Percentiles rank a stretch among this genome's conserved stretches.
Conservation (phyloP, 148 eudicot species). For the Limonium bicolor region DNA sequence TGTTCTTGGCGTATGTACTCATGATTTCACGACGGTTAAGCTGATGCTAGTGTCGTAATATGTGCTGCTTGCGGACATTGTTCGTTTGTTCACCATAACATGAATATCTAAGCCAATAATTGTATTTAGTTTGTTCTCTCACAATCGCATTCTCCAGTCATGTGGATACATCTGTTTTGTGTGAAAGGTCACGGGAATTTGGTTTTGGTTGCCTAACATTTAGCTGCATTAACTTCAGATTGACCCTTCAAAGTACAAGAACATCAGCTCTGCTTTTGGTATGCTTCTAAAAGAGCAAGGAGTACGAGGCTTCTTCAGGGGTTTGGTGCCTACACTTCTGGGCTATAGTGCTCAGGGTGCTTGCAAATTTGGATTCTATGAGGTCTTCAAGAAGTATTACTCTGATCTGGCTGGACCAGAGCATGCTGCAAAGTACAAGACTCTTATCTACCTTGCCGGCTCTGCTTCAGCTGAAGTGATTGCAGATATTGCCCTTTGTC, state of each 20-base stretch:
- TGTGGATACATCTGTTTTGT: no score
- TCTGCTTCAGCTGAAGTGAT: conserved; percentile 84
- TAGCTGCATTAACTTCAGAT: conserved; percentile 17
- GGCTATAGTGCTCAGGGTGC: conserved; percentile 97
- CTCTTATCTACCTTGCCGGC: conserved; percentile 78
- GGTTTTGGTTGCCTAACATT: neutral
- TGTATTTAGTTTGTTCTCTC: no score
- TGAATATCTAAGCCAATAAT: no score
- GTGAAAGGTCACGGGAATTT: no score
- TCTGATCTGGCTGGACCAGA: conserved; percentile 81
- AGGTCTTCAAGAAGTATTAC: conserved; percentile 75
- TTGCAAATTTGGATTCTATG: conserved; percentile 78
- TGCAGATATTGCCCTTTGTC: conserved; percentile 78
- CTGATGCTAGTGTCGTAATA: no score
- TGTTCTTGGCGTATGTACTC: no score
- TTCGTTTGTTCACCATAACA: no score
- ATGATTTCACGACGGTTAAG: no score
- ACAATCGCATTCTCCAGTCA: no score
- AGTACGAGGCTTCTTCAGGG: conserved; percentile 57
- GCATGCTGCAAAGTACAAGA: conserved; percentile 68
- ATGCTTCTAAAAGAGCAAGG: conserved; percentile 67
- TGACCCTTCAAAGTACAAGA: conserved; percentile 73
- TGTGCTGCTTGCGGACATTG: no score
- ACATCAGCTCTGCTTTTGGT: conserved; percentile 70
- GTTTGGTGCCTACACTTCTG: conserved; percentile 82